Conservation (phyloP, 768 basidiomycete genomes). For the Boletus fagicola region DNA sequence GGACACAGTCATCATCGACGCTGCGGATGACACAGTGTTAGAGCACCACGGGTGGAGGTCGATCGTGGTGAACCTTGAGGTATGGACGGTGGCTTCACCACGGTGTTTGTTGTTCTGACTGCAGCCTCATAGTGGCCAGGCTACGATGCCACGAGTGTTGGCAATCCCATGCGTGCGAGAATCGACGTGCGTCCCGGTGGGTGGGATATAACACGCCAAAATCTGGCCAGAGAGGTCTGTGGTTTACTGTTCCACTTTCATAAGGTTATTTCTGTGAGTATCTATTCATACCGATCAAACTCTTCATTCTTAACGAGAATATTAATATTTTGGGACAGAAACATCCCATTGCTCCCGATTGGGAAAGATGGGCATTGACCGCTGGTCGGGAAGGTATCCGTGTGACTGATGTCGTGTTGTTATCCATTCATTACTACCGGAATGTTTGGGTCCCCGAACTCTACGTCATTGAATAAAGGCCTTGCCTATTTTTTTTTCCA, state of each 20-base stretch:
- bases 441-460: slow-evolving; percentile 30
- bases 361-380: slow-evolving; percentile 22
- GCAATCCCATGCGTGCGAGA: slow-evolving; percentile 14
- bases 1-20: slow-evolving; percentile 13
- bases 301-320: neutral
- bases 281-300: neutral
- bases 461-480: slow-evolving; percentile 26
- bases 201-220: slow-evolving; percentile 20
- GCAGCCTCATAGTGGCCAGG: slow-evolving; percentile 24
- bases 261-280: slow-evolving; percentile 7
- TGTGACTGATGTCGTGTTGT: slow-evolving; percentile 15
- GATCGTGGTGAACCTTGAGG: slow-evolving; percentile 23
- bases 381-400: slow-evolving; percentile 16
- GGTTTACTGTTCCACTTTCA: slow-evolving; percentile 12
- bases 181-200: slow-evolving; percentile 10
- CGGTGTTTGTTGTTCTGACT: neutral
- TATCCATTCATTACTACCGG: slow-evolving; percentile 29
- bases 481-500: neutral
- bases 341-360: slow-evolving; percentile 9
- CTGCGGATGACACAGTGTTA: slow-evolving; percentile 16
- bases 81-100: neutral
- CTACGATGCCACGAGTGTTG: neutral
- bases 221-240: slow-evolving; percentile 18
- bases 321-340: slow-evolving; percentile 5
- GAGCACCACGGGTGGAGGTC: slow-evolving; percentile 21